Evolutionary conservation across 2,329 filamentous ascomycete species (phyloP).

Genomic region (Exophiala xenobiotica): DNA sequence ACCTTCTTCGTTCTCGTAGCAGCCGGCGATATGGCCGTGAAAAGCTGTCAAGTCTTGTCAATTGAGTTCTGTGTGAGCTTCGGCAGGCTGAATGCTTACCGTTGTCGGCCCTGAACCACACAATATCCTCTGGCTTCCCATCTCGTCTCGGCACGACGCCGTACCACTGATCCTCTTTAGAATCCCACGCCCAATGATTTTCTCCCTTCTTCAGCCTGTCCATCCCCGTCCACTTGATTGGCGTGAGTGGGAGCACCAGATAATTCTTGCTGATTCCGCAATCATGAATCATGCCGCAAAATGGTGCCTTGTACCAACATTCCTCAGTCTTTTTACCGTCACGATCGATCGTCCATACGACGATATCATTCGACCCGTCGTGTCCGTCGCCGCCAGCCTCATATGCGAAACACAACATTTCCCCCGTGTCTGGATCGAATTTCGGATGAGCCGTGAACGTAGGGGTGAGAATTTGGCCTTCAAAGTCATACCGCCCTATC

Average conservation of each 20-base stretch:
- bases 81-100: conserved; percentile 23
- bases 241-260: conserved; percentile 50
- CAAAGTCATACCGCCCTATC: conserved; percentile 52
- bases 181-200: conserved; percentile 55
- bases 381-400: conserved; percentile 46
- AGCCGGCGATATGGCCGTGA: conserved; percentile 50
- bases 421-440: conserved; percentile 52
- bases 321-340: conserved; percentile 49
- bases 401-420: conserved; percentile 55
- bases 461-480: conserved; percentile 48
- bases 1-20: conserved; percentile 50
- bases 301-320: conserved; percentile 51
- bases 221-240: conserved; percentile 45
- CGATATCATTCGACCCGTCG: conserved; percentile 44
- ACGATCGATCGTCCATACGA: conserved; percentile 48
- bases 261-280: conserved; percentile 51
- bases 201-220: conserved; percentile 48
- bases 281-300: conserved; percentile 56
- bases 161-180: conserved; percentile 55
- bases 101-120: conserved; percentile 35
- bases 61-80: background rate
- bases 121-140: conserved; percentile 53
- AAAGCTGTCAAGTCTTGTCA: conserved; percentile 32
- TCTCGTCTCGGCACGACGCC: conserved; percentile 53
- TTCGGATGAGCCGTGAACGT: conserved; percentile 57